Evolutionary conservation across 139 green algal species (phyloP).

Genomic region (Coelastrella sp.): DNA sequence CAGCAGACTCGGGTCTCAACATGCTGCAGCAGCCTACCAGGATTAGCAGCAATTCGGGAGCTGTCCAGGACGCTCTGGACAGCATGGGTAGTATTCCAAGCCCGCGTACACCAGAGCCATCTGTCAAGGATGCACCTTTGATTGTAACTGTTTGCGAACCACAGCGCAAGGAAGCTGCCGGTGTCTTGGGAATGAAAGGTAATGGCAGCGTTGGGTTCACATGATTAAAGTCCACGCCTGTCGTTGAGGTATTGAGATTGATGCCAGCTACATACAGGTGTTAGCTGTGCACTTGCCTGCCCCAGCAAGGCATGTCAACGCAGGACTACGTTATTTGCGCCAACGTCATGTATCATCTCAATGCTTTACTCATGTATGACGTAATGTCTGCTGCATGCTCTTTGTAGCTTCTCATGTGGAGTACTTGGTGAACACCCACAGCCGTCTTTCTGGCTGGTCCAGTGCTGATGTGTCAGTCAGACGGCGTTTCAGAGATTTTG

Average conservation of each 20-base stretch:
- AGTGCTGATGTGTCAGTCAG: conserved; percentile 49
- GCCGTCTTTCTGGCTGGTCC: conserved; percentile 40
- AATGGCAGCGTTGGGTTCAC: too few relatives aligned
- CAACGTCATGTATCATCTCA: too few relatives aligned
- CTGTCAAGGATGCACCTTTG: conserved; percentile 29
- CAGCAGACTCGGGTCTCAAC: too few relatives aligned
- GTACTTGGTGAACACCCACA: conserved; percentile 71
- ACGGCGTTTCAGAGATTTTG: conserved; percentile 73
- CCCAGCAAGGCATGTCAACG: too few relatives aligned
- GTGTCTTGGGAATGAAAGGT: conserved; percentile 75
- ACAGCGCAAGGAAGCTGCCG: conserved; percentile 62
- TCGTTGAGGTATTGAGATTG: too few relatives aligned
- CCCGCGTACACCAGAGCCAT: neutral
- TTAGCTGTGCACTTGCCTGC: too few relatives aligned
- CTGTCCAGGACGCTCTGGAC: neutral
- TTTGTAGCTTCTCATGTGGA: conserved; percentile 62
- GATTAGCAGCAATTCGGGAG: neutral
- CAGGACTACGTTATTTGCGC: too few relatives aligned
- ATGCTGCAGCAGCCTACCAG: conserved; percentile 46
- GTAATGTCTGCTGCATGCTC: neutral
- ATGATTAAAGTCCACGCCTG: too few relatives aligned
- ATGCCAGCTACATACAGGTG: too few relatives aligned
- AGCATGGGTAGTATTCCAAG: neutral
- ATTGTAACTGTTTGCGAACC: conserved; percentile 78
- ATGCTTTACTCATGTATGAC: too few relatives aligned